Conservation (phyloP, 345 rosid genomes). For the Gossypium bickii region DNA sequence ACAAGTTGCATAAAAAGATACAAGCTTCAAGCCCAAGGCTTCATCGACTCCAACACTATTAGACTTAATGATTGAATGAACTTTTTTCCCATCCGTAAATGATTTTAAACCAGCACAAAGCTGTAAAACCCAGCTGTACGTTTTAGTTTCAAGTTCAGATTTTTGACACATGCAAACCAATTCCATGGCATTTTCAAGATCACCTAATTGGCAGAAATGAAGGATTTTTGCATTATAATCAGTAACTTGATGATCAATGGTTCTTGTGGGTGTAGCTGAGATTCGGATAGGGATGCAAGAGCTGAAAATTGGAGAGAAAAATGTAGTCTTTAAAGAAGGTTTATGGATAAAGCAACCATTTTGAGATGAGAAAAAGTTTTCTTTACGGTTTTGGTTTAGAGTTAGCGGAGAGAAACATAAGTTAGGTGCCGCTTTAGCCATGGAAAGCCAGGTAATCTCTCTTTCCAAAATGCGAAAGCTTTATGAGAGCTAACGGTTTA, state of each 20-base stretch:
- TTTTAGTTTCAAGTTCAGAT: slow-evolving; percentile 33
- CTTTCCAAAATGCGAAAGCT: slow-evolving; percentile 9
- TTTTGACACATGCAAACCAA: slow-evolving; percentile 35
- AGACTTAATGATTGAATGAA: slow-evolving; percentile 42
- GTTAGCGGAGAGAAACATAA: slow-evolving; percentile 15
- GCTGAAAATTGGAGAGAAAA: slow-evolving; percentile 12
- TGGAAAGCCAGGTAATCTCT: slow-evolving; percentile 21
- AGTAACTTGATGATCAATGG: slow-evolving; percentile 8
- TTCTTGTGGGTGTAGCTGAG: slow-evolving; percentile 18
- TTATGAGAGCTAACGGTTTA: neutral
- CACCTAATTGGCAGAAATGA: slow-evolving; percentile 40
- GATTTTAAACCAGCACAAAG: slow-evolving; percentile 57
- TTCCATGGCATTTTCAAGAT: slow-evolving; percentile 38
- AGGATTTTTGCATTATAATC: slow-evolving; percentile 33
- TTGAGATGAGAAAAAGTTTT: slow-evolving; percentile 18
- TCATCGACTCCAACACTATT: slow-evolving; percentile 39
- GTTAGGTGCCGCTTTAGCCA: slow-evolving; percentile 31
- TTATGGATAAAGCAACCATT: slow-evolving; percentile 18
- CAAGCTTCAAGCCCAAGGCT: slow-evolving; percentile 57
- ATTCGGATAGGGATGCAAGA: slow-evolving; percentile 21
- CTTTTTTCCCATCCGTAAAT: slow-evolving; percentile 37
- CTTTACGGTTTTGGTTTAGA: slow-evolving; percentile 17
- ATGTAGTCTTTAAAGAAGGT: slow-evolving; percentile 25
- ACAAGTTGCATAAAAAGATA: slow-evolving; percentile 59
- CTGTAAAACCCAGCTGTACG: slow-evolving; percentile 49